Evolutionary conservation across 2,329 filamentous ascomycete species (phyloP).

Genomic region (Blastomyces silverae): DNA sequence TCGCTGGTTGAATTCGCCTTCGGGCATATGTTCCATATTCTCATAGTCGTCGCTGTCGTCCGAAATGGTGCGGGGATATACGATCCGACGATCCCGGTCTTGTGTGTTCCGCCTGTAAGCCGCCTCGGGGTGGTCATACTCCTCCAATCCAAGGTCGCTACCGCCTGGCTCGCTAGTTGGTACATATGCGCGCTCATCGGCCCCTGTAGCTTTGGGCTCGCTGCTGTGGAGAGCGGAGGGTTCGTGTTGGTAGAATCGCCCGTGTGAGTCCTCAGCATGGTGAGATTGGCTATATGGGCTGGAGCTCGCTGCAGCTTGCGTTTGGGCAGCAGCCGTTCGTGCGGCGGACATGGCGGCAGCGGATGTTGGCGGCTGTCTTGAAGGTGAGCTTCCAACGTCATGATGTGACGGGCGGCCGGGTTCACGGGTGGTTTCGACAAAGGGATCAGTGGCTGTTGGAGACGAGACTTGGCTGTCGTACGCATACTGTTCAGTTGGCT

Average conservation of each 20-base stretch:
- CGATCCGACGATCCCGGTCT: constrained; percentile 50
- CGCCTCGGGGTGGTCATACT: constrained; percentile 60
- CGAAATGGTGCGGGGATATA: constrained; percentile 46
- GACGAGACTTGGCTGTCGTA: constrained; percentile 47
- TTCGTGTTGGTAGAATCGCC: constrained; percentile 38
- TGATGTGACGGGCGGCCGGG: constrained; percentile 31
- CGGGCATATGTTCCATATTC: constrained; percentile 44
- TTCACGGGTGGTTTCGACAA: constrained; percentile 45
- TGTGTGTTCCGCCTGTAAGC: constrained; percentile 56
- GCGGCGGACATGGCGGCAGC: constrained; percentile 26
- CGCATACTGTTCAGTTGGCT: constrained; percentile 43
- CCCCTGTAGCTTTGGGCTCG: constrained; percentile 40
- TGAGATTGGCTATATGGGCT: constrained; percentile 35
- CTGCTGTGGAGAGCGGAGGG: constrained; percentile 29
- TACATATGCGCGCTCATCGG: constrained; percentile 45
- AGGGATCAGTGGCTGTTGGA: constrained; percentile 57
- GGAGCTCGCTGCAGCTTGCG: constrained; percentile 21
- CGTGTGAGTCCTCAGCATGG: constrained; percentile 28
- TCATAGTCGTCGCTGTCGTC: constrained; percentile 52
- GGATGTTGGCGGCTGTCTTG: constrained; percentile 29
- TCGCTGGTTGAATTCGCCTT: constrained; percentile 43
- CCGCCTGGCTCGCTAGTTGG: constrained; percentile 41
- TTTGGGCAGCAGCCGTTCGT: constrained; percentile 23
- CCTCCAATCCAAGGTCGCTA: constrained; percentile 61
- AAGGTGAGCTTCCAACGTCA: constrained; percentile 32